Evolutionary conservation across 2,329 filamentous ascomycete species (phyloP), one percentile per base, ranked within the genome.

Genomic region (Tympanopsis confertula): DNA sequence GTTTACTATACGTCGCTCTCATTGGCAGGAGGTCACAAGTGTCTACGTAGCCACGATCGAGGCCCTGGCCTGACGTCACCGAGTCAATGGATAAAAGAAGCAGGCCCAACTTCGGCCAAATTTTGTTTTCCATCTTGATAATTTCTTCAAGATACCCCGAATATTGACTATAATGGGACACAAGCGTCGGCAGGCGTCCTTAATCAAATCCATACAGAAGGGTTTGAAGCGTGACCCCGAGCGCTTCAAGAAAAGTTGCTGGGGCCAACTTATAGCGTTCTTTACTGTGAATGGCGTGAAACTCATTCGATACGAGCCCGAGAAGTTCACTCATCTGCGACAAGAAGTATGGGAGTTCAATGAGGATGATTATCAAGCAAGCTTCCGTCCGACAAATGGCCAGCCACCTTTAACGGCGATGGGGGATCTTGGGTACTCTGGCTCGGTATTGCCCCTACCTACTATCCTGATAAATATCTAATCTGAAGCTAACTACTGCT

Each of bases 361-460:
- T 18, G 68, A 75, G 41, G 59, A 67, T 10, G 67, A 68, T 17
- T 79, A 78, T 44, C 58, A 54, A 12, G 61, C 62, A 19, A 73
- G 66, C 44, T 78, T 79, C 46, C 57, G 59, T 4, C 55, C 51
- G 20, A 54, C 58, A 45, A 57, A 52, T 39, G 58, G 58, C 43
- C 55, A 51, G 32, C 54, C 53, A 39, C 54, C 61, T 0, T 57
- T 85, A 20, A 56, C 68, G 2, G 55, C 76, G 1, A 69, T 81
- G 42, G 80, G 78, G 1, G 78, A 85, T 49, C 65, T 86, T 56
- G 82, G 82, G 3, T 84, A 82, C 51, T 83, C 78, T 19, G 82
- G 82, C 36, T 85, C 80, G 17, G 68, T 74, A 54, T 39, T 46
- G 20, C 24, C 14, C 20, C 20, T 18, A 15, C 13, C 5, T 19